Percentiles rank a stretch among this genome's conserved stretches.
phyloP scores from a whole-genome alignment of 768 basidiomycete genomes.

The Lactifluus volemus region DNA sequence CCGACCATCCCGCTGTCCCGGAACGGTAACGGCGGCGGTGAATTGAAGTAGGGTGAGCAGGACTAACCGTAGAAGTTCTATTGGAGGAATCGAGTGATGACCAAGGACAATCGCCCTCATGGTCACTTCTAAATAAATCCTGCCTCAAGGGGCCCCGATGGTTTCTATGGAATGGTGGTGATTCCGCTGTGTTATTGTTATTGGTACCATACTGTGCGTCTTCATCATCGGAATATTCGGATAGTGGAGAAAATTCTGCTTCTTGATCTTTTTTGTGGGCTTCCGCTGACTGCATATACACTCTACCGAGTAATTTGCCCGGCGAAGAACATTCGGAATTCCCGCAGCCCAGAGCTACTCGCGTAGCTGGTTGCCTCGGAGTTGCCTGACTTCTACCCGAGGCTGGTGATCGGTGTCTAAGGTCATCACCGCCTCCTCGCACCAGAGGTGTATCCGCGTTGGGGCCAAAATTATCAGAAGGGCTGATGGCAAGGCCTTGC shows the following conservation, averaged over 20 bases:
- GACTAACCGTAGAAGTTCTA: background rate
- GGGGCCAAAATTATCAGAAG: slow-evolving; percentile 7
- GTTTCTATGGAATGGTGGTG: background rate
- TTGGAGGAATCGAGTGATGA: background rate
- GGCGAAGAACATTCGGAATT: background rate
- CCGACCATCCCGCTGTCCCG: background rate
- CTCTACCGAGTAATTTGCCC: background rate
- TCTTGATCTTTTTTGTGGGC: background rate
- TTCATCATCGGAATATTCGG: slow-evolving; percentile 13
- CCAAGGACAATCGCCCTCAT: background rate
- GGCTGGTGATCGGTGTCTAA: background rate
- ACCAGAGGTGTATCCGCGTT: background rate
- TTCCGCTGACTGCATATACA: background rate
- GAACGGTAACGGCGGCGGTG: background rate
- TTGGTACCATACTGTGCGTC: background rate
- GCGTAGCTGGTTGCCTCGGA: background rate
- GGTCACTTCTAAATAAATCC: background rate
- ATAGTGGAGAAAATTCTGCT: slow-evolving; percentile 5
- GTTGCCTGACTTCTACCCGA: background rate
- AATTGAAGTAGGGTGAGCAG: background rate
- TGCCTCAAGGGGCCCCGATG: background rate
- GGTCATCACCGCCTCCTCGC: background rate
- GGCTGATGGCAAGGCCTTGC: slow-evolving; percentile 24
- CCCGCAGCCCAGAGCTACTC: background rate
- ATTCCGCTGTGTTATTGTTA: background rate